A percentile compares a stretch with the other conserved stretches of the same genome.
phyloP scores from a whole-genome alignment of 2,329 filamentous ascomycete species.

The Colletotrichum navitas region DNA sequence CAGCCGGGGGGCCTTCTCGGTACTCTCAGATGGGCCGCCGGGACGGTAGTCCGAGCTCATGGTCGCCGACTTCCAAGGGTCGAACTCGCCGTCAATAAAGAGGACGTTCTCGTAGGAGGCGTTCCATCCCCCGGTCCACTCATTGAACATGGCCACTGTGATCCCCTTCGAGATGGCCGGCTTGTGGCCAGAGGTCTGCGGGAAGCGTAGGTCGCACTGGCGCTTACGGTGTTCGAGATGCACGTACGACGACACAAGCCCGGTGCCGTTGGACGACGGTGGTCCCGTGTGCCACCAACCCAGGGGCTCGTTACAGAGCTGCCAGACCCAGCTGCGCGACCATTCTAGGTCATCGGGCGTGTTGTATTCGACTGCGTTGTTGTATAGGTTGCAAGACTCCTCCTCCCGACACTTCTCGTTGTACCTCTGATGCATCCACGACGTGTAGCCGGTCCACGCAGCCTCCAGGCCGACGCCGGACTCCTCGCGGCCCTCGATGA shows the following conservation, averaged over 20 bases:
- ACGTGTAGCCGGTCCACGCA: conserved; percentile 19
- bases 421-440: background rate
- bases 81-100: conserved; percentile 37
- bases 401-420: conserved; percentile 13
- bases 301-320: conserved; percentile 40
- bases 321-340: conserved; percentile 27
- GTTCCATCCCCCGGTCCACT: conserved; percentile 33
- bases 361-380: background rate
- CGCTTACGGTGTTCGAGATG: conserved; percentile 12
- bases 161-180: conserved; percentile 27
- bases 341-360: background rate
- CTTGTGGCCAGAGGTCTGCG: conserved; percentile 19
- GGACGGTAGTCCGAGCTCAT: conserved; percentile 37
- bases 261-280: conserved; percentile 28
- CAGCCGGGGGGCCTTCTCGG: conserved; percentile 24
- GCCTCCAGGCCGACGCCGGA: conserved; percentile 14
- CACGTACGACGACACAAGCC: conserved; percentile 30
- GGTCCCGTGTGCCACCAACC: conserved; percentile 36
- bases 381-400: conserved; percentile 7
- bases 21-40: conserved; percentile 24
- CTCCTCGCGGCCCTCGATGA: background rate
- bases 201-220: conserved; percentile 26
- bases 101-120: conserved; percentile 37
- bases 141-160: conserved; percentile 34
- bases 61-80: conserved; percentile 36